These are phyloP conservation scores for Elymus sibiricus DNA, from an alignment of 176 grass and related monocot genomes.

Conservation along the genomic window DNA sequence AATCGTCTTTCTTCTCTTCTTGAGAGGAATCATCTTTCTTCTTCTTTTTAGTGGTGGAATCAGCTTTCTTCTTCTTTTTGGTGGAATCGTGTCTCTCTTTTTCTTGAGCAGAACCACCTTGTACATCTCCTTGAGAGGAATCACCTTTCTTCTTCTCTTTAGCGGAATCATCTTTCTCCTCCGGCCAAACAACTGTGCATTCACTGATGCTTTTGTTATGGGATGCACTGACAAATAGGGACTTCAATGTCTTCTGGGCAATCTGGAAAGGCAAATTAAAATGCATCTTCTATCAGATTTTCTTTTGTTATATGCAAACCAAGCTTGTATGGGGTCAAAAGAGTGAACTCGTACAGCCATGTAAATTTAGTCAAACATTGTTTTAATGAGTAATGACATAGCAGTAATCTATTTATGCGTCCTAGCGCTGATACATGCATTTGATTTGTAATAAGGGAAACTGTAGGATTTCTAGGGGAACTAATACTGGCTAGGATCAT, in stretches of 20 bases:
- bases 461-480: neutral
- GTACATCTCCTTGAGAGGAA: too few relatives aligned
- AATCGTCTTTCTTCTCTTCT: too few relatives aligned
- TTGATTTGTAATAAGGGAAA: neutral
- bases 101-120: too few relatives aligned
- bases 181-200: constrained; percentile 28
- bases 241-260: constrained; percentile 63
- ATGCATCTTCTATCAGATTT: neutral
- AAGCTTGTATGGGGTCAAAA: neutral
- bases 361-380: neutral
- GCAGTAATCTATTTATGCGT: neutral
- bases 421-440: neutral
- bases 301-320: neutral
- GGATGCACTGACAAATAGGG: constrained; percentile 50
- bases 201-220: constrained; percentile 44
- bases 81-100: too few relatives aligned
- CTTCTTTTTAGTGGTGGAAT: too few relatives aligned
- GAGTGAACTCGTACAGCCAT: neutral
- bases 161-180: neutral
- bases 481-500: neutral
- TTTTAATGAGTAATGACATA: neutral
- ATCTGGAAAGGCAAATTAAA: constrained; percentile 41
- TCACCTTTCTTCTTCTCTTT: too few relatives aligned
- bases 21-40: too few relatives aligned
- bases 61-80: too few relatives aligned